Conservation (phyloP, 148 eudicot genomes). For the Rhododendron ferrugineum region DNA sequence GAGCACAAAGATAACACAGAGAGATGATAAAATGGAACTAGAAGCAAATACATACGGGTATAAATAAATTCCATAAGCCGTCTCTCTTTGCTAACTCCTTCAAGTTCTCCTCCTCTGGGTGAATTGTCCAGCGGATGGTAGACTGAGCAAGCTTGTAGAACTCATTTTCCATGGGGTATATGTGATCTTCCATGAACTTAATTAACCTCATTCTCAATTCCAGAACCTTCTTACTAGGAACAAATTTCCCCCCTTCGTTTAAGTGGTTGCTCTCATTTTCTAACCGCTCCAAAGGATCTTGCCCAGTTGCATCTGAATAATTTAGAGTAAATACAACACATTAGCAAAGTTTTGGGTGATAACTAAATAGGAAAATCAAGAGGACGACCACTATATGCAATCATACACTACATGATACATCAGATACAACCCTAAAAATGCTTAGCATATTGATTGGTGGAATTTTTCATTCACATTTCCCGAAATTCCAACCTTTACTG, state of each 20-base stretch:
- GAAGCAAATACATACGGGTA: conserved; percentile 62
- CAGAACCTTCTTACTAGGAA: conserved; percentile 49
- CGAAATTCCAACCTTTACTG: not conserved
- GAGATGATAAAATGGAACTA: not conserved
- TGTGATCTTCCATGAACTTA: conserved; percentile 74
- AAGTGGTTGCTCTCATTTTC: conserved; percentile 21
- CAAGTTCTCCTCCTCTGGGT: conserved; percentile 81
- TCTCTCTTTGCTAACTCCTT: conserved; percentile 81
- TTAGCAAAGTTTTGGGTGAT: not conserved
- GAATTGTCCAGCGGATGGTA: conserved; percentile 74
- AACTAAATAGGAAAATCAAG: conserved; percentile 4
- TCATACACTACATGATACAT: not conserved
- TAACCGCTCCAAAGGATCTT: conserved; percentile 18
- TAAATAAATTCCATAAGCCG: conserved; percentile 89
- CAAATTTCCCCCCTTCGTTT: conserved; percentile 55
- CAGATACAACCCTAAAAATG: not conserved
- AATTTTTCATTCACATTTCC: not conserved
- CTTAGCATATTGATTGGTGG: not conserved
- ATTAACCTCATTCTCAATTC: conserved; percentile 57
- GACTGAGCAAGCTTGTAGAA: conserved; percentile 66
- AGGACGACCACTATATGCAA: not conserved
- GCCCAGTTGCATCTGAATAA: conserved; percentile 20
- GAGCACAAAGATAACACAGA: not conserved
- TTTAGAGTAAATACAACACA: not conserved
- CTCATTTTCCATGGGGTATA: conserved; percentile 83